These are phyloP conservation scores for Carex pumila DNA, from an alignment of 176 grass and related monocot species.

Conservation along the genomic window DNA sequence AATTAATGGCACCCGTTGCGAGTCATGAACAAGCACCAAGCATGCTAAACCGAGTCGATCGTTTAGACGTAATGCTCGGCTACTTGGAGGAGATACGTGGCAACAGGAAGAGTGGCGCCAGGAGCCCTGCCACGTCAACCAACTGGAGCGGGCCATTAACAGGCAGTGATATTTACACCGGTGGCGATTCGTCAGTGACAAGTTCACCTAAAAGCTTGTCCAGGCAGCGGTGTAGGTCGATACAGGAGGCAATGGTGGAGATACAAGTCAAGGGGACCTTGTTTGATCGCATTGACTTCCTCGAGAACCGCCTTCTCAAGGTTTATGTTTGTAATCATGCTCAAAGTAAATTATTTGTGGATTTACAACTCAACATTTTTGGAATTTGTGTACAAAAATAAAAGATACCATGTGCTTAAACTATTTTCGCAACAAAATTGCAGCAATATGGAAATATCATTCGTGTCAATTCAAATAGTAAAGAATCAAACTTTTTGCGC, in stretches of 20 bases:
- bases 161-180: not conserved
- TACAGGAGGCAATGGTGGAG: constrained; percentile 34
- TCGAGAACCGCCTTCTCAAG: constrained; percentile 37
- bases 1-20: constrained; percentile 2
- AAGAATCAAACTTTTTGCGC: not conserved
- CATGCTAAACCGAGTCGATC: constrained; percentile 50
- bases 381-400: not conserved
- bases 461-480: not conserved
- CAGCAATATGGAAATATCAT: not conserved
- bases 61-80: constrained; percentile 49
- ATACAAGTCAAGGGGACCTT: constrained; percentile 35
- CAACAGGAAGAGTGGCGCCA: not conserved
- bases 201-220: constrained; percentile 30
- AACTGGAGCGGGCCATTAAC: not conserved
- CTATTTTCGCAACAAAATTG: not conserved
- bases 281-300: constrained; percentile 31
- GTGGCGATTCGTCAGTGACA: constrained; percentile 12
- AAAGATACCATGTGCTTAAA: not conserved
- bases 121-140: constrained; percentile 13
- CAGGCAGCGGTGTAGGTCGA: constrained; percentile 13
- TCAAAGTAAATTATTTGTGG: not conserved
- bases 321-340: not conserved
- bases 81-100: constrained; percentile 45
- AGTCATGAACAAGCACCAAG: constrained; percentile 18
- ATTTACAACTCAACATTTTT: not conserved